These are phyloP conservation scores for Pseudofabraea citricarpa DNA, from an alignment of 2,329 filamentous ascomycete genomes.

Conservation along the genomic window DNA sequence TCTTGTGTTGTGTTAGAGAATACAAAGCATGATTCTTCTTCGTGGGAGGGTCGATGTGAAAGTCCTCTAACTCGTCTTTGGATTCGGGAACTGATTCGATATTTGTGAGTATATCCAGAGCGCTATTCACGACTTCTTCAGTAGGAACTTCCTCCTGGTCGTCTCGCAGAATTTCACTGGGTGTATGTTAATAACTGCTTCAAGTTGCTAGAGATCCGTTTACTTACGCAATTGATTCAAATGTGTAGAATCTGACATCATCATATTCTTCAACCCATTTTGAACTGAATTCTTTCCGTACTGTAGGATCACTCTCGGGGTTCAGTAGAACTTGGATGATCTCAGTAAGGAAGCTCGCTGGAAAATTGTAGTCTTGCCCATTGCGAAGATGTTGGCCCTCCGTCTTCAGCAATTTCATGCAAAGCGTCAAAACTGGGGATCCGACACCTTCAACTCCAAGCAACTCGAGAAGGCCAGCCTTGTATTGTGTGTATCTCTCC, in stretches of 20 bases:
- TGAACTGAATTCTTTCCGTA: slow-evolving; percentile 69
- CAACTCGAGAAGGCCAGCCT: slow-evolving; percentile 54
- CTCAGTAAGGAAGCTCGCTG: slow-evolving; percentile 58
- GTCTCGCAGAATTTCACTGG: slow-evolving; percentile 30
- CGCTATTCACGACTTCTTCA: slow-evolving; percentile 44
- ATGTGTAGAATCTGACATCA: slow-evolving; percentile 80
- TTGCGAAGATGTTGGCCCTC: slow-evolving; percentile 61
- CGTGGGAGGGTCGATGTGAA: slow-evolving; percentile 60
- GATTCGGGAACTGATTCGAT: slow-evolving; percentile 68
- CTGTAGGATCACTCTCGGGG: slow-evolving; percentile 48
- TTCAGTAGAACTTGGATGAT: slow-evolving; percentile 60
- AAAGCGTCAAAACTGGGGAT: slow-evolving; percentile 67
- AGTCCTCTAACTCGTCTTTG: slow-evolving; percentile 61
- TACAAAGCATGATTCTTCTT: slow-evolving; percentile 63
- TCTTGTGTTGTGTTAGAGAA: slow-evolving; percentile 68
- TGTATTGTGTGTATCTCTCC: slow-evolving; percentile 68
- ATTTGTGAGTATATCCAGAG: slow-evolving; percentile 57
- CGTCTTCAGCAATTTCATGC: slow-evolving; percentile 80
- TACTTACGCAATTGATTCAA: slow-evolving; percentile 66
- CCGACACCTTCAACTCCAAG: slow-evolving; percentile 60
- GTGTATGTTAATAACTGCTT: slow-evolving; percentile 9
- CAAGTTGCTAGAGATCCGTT: not conserved
- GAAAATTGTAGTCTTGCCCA: slow-evolving; percentile 64
- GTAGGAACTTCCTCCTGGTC: slow-evolving; percentile 20
- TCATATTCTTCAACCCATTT: slow-evolving; percentile 77